Evolutionary conservation across 257 asterid genomes (phyloP), one percentile per base, ranked within the genome.

Genomic region (Salvia miltiorrhiza): DNA sequence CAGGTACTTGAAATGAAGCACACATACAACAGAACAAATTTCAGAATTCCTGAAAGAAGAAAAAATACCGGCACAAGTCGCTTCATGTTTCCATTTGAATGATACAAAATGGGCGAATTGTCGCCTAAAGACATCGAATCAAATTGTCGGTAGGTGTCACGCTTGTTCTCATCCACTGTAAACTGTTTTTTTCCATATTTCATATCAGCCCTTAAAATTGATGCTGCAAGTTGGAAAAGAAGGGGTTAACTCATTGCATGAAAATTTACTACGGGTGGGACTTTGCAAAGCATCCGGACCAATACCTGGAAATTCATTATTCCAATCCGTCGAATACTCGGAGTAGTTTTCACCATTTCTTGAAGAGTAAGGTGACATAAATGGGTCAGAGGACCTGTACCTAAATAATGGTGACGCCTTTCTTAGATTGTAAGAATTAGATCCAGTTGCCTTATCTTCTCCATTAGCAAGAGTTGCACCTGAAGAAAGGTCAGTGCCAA

Each of bases 181-280:
- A 90, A 84, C 20, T 85, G 88, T 70, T 88, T 93, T 73, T 89
- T 93, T 23, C 96, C 96, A 65, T 90, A 77, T 78, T 90, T 93
- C 97, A 87, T 86, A 83, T 93, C 99, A 68, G 97, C 97, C 83
- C 85, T 86, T 75, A 93, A 76, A 69, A 93, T 90, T 50, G 87
- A 78, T 41, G 96, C 99, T 93, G 88, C 77, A 72, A 63, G 56
- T 33, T 30, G 47, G 70, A 70, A 72, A 71, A 62, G n/a, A 71
- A 32, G 16, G 28, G 65, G 21, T 33, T 58, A 76, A 44, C 17
- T 14, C 3, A 13, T 74, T 23, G 43, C 23, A 9, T 53, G 10
- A 66, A 62, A 65, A 80, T 20, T 57, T 37, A 45, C 17, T 21
- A 52, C 63, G 19, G 11, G 48, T 48, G 59, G 57, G 65, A 79